Evolutionary conservation across 352 stramenopile species (phyloP), one percentile per base, ranked within the genome.

Genomic region (Globisporangium megalacanthum): DNA sequence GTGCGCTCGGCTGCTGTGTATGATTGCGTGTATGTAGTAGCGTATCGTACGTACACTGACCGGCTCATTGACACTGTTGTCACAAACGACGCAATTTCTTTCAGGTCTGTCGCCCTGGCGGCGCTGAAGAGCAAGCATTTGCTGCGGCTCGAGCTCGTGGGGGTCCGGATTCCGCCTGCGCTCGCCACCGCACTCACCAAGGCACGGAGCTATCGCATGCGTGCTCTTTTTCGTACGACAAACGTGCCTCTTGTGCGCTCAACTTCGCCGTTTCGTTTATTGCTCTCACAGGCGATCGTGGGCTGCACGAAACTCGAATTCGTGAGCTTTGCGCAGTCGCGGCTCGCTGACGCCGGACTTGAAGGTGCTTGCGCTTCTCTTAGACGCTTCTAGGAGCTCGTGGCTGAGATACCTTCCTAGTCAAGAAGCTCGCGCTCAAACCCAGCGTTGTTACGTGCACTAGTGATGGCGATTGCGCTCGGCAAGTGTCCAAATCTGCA

Each of bases 401-500:
- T 48, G 25, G 2, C 25, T 29, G 25, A 4, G 4, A 4, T 29
- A 29, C 25, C 2, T 29, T 29, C 4, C 25, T 14, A 33, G 15
- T 0, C 3, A 22, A 17, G 31, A 36, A 4, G 1, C 17, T 35
- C 6, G 11, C 19, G 35, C 8, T 19, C 11, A 7, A 8, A 17
- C 13, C 11, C 19, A 13, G 17, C 13, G 14, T 25, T n/a, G 15
- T 44, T 5, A 51, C 10, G n/a, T 22, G 15, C 13, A 8, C 49
- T 25, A 83, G 70, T 61, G 19, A 61, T 83, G 49, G 68, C 68
- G 9, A 64, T 74, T 13, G 62, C 65, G 15, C 57, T 88, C 9
- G 75, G 75, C 17, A 83, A 73, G 22, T 68, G 67, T 10, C 49
- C 64, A 5, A 62, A 65, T 20, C 55, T 88, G 8, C 60, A 75